phyloP scores from a whole-genome alignment of 192 early-diverging fungal genomes.

The Gaertneriomyces semiglobifer region DNA sequence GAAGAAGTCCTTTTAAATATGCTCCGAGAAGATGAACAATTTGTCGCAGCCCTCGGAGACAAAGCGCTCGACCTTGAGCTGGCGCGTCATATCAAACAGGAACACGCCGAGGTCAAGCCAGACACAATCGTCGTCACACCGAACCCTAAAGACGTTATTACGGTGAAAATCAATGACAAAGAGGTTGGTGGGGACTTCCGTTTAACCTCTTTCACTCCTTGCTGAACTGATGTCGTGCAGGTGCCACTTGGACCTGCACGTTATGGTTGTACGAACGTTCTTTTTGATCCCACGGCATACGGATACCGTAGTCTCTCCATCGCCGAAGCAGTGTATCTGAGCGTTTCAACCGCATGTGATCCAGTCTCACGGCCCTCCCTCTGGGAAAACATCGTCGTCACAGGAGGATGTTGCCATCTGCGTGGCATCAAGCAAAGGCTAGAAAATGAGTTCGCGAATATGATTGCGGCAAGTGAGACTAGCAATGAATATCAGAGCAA shows the following conservation, averaged over 20 bases:
- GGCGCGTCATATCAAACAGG: constrained; percentile 32
- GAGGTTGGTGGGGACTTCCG: constrained; percentile 19
- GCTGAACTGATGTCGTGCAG: constrained; percentile 15
- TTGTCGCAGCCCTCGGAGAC: constrained; percentile 47
- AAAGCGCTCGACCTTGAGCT: constrained; percentile 18
- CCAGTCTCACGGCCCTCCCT: constrained; percentile 72
- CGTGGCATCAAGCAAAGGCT: constrained; percentile 66
- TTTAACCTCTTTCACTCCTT: not conserved
- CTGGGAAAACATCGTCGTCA: constrained; percentile 82
- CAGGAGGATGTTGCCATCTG: constrained; percentile 65
- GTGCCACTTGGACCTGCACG: constrained; percentile 56
- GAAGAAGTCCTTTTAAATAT: constrained; percentile 60
- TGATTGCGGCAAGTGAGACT: constrained; percentile 76
- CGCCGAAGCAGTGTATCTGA: constrained; percentile 62
- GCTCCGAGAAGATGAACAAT: constrained; percentile 51
- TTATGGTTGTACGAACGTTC: constrained; percentile 58
- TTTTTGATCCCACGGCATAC: constrained; percentile 68
- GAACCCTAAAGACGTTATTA: constrained; percentile 12
- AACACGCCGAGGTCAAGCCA: constrained; percentile 23
- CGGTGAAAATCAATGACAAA: constrained; percentile 28
- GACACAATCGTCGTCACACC: not conserved
- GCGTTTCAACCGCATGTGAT: constrained; percentile 56
- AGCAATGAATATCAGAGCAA: constrained; percentile 81
- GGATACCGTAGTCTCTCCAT: constrained; percentile 37
- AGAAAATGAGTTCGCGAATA: constrained; percentile 58